phyloP scores from a whole-genome alignment of 805 yeast genomes.

The Wickerhamiella azyma region DNA sequence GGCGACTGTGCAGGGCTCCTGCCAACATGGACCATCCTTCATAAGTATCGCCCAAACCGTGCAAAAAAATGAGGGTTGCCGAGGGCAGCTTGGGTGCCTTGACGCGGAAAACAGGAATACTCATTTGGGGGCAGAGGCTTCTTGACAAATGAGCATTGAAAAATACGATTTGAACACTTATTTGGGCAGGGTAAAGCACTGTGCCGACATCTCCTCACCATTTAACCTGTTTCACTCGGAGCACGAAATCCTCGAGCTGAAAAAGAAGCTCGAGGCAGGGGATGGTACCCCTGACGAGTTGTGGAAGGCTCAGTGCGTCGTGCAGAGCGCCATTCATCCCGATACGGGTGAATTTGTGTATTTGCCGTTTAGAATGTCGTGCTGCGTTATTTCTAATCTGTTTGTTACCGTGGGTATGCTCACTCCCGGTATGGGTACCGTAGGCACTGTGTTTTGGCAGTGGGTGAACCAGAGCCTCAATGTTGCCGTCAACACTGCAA shows the following conservation, averaged over 20 bases:
- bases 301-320: conserved; percentile 76
- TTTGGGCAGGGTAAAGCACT: conserved; percentile 89
- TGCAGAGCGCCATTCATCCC: conserved; percentile 91
- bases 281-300: conserved; percentile 68
- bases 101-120: conserved; percentile 24
- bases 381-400: conserved; percentile 82
- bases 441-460: conserved; percentile 95
- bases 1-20: conserved; percentile 34
- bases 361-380: conserved; percentile 93
- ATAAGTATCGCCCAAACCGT: conserved; percentile 89
- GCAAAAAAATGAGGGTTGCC: conserved; percentile 63
- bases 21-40: conserved; percentile 84
- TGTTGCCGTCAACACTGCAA: conserved; percentile 93
- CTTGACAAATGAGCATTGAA: neutral
- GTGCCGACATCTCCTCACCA: conserved; percentile 89
- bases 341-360: conserved; percentile 90
- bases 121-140: neutral
- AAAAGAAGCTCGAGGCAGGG: conserved; percentile 51
- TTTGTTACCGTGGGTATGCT: conserved; percentile 97
- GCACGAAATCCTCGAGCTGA: conserved; percentile 49
- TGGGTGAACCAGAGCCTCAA: conserved; percentile 92
- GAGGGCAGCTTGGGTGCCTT: conserved; percentile 34
- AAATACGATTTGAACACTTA: conserved; percentile 69
- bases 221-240: conserved; percentile 63
- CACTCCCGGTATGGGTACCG: conserved; percentile 80